These are phyloP conservation scores for Blastobotrys mokoenaii DNA, from an alignment of 805 yeast genomes.

Conservation along the genomic window DNA sequence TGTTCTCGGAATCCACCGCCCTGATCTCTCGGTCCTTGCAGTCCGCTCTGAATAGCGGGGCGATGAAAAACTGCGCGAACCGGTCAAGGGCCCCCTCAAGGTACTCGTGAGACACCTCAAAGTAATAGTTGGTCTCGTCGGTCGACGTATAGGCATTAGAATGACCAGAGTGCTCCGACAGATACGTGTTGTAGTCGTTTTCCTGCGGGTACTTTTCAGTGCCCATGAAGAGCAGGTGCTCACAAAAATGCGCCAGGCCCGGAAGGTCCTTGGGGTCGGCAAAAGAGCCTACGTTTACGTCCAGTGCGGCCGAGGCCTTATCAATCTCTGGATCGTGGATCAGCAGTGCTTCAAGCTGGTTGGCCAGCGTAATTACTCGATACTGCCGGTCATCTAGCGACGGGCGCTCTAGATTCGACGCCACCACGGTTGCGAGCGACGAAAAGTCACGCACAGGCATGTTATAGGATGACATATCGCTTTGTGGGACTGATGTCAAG, in stretches of 20 bases:
- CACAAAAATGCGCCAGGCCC: conserved; percentile 88
- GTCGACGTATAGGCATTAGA: conserved; percentile 90
- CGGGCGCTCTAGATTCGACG: conserved; percentile 33
- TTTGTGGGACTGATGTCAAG: neutral
- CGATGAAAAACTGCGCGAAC: conserved; percentile 84
- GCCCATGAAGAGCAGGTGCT: conserved; percentile 77
- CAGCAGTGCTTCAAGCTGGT: conserved; percentile 60
- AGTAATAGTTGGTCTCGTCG: conserved; percentile 83
- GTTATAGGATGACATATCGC: neutral
- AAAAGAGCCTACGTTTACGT: conserved; percentile 75
- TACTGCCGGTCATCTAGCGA: conserved; percentile 65
- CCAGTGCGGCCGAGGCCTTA: conserved; percentile 58
- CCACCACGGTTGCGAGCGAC: conserved; percentile 8
- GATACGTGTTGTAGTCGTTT: conserved; percentile 62
- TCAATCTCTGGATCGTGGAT: conserved; percentile 69
- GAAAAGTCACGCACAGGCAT: neutral
- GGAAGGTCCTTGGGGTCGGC: conserved; percentile 61
- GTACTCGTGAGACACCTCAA: conserved; percentile 69
- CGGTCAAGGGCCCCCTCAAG: conserved; percentile 85
- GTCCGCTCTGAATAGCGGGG: conserved; percentile 63
- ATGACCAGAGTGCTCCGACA: conserved; percentile 78
- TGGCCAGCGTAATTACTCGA: conserved; percentile 54
- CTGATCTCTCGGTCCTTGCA: conserved; percentile 87
- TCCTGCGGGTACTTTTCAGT: conserved; percentile 68
- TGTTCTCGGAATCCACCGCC: conserved; percentile 94